A percentile compares a stretch with the other conserved stretches of the same genome.
Evolutionary conservation across 2,329 filamentous ascomycete genomes (phyloP).

Genomic region (Pseudogymnoascus sp.): DNA sequence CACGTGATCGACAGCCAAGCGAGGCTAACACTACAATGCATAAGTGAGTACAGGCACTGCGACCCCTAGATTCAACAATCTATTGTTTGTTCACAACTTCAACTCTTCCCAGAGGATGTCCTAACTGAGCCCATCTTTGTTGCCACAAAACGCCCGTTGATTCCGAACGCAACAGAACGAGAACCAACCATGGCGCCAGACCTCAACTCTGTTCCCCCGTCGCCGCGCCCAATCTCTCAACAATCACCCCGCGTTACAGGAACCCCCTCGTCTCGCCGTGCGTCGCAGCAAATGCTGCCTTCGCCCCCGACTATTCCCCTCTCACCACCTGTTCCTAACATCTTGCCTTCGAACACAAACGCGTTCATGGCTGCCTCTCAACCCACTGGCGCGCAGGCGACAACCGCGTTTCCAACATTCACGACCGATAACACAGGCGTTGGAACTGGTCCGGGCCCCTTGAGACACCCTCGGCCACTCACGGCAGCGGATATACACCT

Average conservation of each 20-base stretch:
- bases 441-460: slow-evolving; percentile 56
- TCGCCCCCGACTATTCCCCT: slow-evolving; percentile 17
- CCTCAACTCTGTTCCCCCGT: slow-evolving; percentile 28
- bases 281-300: slow-evolving; percentile 22
- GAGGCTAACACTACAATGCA: neutral
- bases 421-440: slow-evolving; percentile 37
- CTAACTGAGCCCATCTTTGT: neutral
- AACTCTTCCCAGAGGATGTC: neutral
- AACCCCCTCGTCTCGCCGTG: slow-evolving; percentile 22
- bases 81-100: neutral
- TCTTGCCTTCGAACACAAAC: slow-evolving; percentile 27
- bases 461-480: slow-evolving; percentile 79
- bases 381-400: neutral
- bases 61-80: neutral
- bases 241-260: slow-evolving; percentile 23
- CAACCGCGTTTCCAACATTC: slow-evolving; percentile 1
- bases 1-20: neutral
- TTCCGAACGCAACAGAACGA: neutral
- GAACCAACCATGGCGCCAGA: slow-evolving; percentile 27
- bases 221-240: slow-evolving; percentile 20
- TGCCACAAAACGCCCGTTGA: neutral
- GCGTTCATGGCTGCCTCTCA: slow-evolving; percentile 16
- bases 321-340: slow-evolving; percentile 21
- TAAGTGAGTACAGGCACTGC: neutral
- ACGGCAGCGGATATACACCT: slow-evolving; percentile 84